A percentile compares a stretch with the other conserved stretches of the same genome.
These are phyloP conservation scores for Lathyrus oleraceus DNA, from an alignment of 306 rosid genomes.

Conservation along the genomic window DNA sequence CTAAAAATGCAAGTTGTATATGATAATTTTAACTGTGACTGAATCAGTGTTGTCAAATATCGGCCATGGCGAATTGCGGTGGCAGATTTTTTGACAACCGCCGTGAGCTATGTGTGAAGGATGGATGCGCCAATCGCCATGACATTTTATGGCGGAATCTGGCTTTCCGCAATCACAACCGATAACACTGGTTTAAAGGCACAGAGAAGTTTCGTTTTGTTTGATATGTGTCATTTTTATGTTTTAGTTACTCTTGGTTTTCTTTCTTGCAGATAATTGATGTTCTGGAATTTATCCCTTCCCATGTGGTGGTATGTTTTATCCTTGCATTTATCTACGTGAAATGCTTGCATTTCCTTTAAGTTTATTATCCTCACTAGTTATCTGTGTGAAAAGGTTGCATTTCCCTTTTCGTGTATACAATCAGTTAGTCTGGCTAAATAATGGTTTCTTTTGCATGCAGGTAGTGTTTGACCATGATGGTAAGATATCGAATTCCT, in stretches of 20 bases:
- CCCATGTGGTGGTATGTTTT: slow-evolving; percentile 90
- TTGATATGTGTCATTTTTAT: slow-evolving; percentile 15
- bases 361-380: background rate
- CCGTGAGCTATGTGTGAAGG: too few relatives aligned
- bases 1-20: background rate
- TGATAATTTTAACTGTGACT: slow-evolving; percentile 3
- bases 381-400: background rate
- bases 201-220: slow-evolving; percentile 14
- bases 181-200: too few relatives aligned
- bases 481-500: slow-evolving; percentile 64
- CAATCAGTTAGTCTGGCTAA: slow-evolving; percentile 16
- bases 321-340: slow-evolving; percentile 19
- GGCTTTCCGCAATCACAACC: too few relatives aligned
- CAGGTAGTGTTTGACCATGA: slow-evolving; percentile 99
- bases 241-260: slow-evolving; percentile 23
- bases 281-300: slow-evolving; percentile 84
- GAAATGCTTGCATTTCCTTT: slow-evolving; percentile 22
- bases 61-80: background rate
- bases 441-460: slow-evolving; percentile 43
- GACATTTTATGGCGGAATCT: too few relatives aligned
- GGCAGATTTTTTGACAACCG: too few relatives aligned
- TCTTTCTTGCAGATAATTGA: slow-evolving; percentile 77
- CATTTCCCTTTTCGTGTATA: slow-evolving; percentile 1
- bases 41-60: background rate
- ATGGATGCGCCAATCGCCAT: too few relatives aligned